Evolutionary conservation across 768 basidiomycete species (phyloP), one percentile per base, ranked within the genome.

Genomic region (Daedaleopsis sinensis): DNA sequence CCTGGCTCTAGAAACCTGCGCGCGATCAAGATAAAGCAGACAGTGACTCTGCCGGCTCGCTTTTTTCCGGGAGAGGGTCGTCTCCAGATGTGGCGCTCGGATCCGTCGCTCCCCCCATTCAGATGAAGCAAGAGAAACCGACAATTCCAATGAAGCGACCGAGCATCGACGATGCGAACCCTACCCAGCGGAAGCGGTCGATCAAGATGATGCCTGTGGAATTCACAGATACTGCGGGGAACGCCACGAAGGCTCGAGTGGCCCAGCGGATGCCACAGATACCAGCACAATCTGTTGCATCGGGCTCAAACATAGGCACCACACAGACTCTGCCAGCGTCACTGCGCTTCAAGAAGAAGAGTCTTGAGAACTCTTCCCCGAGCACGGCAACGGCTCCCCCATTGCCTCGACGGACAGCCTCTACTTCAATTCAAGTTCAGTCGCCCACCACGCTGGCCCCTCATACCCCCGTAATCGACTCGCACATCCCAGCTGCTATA

Each of bases 331-430:
- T 52, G 42, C 43, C 61, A 36, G 42, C 43, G 19, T 19, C 13
- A 1, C 32, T 65, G 16, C 58, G 55, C 16, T 65, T 67, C 51
- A 67, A 65, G 59, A 67, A 67, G 59, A 65, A 63, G 21, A 24
- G n/a, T 35, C 32, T 38, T 23, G 56, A 21, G 0, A 39, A 46
- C 19, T 27, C 36, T 10, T 52, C n/a, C 8, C 54, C 48, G 2
- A 32, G 35, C 10, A 55, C 16, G 8, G 52, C 62, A 13, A 42
- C 57, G 3, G 27, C 44, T 1, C 53, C 62, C 5, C 47, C 53
- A 11, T 35, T 58, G 13, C 58, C 55, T 16, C 51, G 43, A 49
- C 46, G 38, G 2, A 49, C 65, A 2, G 46, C 21, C 18, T 60
- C 65, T 23, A 32, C 21, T 19, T 46, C 55, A 9, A 60, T 62